Base-by-base conservation (phyloP, 1,284 basidiomycete species). In the Ganoderma leucocontextum region DNA sequence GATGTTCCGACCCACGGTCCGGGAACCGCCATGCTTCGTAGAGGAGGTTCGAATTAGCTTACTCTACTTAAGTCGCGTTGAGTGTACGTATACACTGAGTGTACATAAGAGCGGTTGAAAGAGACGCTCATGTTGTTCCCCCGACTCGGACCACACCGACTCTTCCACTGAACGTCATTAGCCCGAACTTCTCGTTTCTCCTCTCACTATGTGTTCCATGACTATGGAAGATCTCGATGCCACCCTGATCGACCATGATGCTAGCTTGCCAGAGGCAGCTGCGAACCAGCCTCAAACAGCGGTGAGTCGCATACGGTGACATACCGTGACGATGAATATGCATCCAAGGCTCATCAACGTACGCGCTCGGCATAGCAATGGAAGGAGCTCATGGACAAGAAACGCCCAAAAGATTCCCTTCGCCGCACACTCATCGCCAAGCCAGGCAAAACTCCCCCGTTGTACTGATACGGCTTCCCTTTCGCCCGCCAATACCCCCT, bases 1-100 rank as follows among this genome's bases (percentile, higher is more conserved):
- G 22, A 36, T 57, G 35, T n/a, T 57, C 55, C 8, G 55, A 57
- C 33, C 55, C 35, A n/a, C 55, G n/a, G n/a, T n/a, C n/a, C n/a
- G n/a, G 55, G 8, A n/a, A n/a, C 3, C 19, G 29, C 55, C 55
- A 57, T 1, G 55, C 35, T 0, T 57, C 33, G 17, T n/a, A 33
- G 15, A 33, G 5, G 19, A 19, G 15, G 19, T 57, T 35, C 19
- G 55, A 35, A 33, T 19, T 57, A 15, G 9, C 29, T 9, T 57
- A 3, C 35, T 57, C 55, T n/a, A n/a, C n/a, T n/a, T 0, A 57
- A 57, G 15, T 57, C 55, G 33, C 36, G 35, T 36, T n/a, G n/a
- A n/a, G n/a, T n/a, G n/a, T n/a, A n/a, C n/a, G n/a, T n/a, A n/a
- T n/a, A n/a, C n/a, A n/a, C n/a, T 57, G 29, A 35, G 55, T 19